Percentiles rank a stretch among this genome's conserved stretches.
These are phyloP conservation scores for Mangifera indica DNA, from an alignment of 345 rosid species.

Conservation along the genomic window DNA sequence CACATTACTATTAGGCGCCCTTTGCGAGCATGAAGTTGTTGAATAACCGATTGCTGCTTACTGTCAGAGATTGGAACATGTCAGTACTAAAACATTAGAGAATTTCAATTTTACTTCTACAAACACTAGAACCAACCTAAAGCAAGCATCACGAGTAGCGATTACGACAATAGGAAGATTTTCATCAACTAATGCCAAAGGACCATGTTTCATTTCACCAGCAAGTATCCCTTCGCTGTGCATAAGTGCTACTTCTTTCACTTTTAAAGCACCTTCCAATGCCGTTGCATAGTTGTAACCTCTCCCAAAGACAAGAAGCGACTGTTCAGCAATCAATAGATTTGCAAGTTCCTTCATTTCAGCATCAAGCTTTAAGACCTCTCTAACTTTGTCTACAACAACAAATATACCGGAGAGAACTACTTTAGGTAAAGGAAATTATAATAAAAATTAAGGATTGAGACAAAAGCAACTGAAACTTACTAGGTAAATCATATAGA, in stretches of 20 bases:
- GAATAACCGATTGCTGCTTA: constrained; percentile 90
- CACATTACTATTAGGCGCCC: constrained; percentile 85
- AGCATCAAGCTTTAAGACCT: constrained; percentile 77
- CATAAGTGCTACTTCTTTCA: constrained; percentile 96
- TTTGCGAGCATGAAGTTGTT: constrained; percentile 90
- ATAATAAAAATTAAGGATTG: not conserved
- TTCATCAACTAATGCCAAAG: constrained; percentile 94
- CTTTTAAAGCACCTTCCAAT: constrained; percentile 90
- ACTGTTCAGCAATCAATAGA: constrained; percentile 71
- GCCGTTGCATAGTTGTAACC: constrained; percentile 91
- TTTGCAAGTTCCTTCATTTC: constrained; percentile 88
- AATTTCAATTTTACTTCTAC: not conserved
- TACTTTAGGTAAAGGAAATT: not conserved
- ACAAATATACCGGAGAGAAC: not conserved
- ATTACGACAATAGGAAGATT: constrained; percentile 77
- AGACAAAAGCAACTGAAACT: constrained; percentile 24
- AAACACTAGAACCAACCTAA: constrained; percentile 47
- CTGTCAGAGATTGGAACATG: constrained; percentile 36
- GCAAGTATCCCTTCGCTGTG: constrained; percentile 98
- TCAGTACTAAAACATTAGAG: constrained; percentile 6
- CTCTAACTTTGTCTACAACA: constrained; percentile 72
- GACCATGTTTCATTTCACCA: constrained; percentile 99
- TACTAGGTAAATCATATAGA: constrained; percentile 87
- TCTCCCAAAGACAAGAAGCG: constrained; percentile 89
- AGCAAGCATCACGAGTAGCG: constrained; percentile 87